phyloP scores from a whole-genome alignment of 2,329 filamentous ascomycete genomes.

The Trichoderma afroharzianum region DNA sequence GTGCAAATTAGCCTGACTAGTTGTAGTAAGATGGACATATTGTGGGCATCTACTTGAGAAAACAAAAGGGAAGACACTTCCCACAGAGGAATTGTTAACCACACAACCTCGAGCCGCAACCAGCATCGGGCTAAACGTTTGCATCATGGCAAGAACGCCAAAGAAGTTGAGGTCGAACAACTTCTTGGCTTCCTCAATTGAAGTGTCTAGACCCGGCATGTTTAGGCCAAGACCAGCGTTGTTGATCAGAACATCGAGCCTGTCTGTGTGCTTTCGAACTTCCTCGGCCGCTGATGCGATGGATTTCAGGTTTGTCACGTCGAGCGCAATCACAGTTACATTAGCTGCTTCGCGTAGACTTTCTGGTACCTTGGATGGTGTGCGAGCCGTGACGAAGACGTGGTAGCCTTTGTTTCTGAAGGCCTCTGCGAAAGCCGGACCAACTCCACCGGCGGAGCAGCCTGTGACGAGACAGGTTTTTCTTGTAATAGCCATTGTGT shows the following conservation, averaged over 20 bases:
- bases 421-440: constrained; percentile 29
- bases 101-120: background rate
- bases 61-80: background rate
- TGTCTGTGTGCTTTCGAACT: constrained; percentile 22
- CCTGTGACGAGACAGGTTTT: constrained; percentile 34
- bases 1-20: background rate
- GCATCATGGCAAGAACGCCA: background rate
- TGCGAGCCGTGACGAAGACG: constrained; percentile 31
- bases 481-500: constrained; percentile 8
- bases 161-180: background rate
- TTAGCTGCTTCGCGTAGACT: constrained; percentile 16
- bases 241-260: background rate
- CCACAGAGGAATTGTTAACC: background rate
- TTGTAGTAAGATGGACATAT: background rate
- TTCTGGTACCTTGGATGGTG: constrained; percentile 25
- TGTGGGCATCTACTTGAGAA: background rate
- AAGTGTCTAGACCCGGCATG: background rate
- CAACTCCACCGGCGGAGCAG: constrained; percentile 34
- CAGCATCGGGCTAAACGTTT: background rate
- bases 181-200: background rate
- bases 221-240: background rate
- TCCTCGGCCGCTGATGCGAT: constrained; percentile 19
- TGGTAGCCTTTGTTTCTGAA: constrained; percentile 27
- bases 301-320: constrained; percentile 24
- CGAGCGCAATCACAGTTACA: constrained; percentile 25